phyloP scores from a whole-genome alignment of 139 green algal genomes.

The Diplosphaera chodatii region DNA sequence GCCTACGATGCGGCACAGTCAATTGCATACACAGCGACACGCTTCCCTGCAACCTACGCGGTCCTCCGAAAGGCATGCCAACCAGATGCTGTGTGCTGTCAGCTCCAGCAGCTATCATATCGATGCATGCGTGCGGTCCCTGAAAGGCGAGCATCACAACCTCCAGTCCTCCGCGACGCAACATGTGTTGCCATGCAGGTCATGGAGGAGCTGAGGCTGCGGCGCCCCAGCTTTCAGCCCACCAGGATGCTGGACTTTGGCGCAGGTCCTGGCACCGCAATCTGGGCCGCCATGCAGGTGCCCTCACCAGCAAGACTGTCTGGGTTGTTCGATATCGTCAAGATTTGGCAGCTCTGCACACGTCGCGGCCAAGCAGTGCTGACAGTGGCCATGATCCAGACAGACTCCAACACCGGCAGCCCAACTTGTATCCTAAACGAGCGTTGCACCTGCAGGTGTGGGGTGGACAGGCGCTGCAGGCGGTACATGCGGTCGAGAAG shows the following conservation, averaged over 20 bases:
- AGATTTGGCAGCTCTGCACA: too few species aligned
- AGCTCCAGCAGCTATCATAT: neutral
- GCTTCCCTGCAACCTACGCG: constrained; percentile 44
- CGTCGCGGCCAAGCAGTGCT: too few species aligned
- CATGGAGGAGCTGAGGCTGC: constrained; percentile 26
- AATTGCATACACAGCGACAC: constrained; percentile 27
- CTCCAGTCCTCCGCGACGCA: too few species aligned
- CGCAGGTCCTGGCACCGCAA: constrained; percentile 59
- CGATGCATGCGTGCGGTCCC: neutral
- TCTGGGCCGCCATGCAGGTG: constrained; percentile 58
- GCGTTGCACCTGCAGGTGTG: constrained; percentile 26
- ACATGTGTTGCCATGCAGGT: neutral
- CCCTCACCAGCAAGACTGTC: too few species aligned
- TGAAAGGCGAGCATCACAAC: neutral
- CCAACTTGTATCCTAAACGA: too few species aligned
- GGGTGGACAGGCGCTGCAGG: constrained; percentile 5
- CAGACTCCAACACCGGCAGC: too few species aligned
- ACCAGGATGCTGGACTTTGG: constrained; percentile 66
- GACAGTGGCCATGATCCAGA: too few species aligned
- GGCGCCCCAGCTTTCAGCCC: constrained; percentile 34
- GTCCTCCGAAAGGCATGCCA: constrained; percentile 11
- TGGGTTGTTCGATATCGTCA: too few species aligned
- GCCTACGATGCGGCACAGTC: constrained; percentile 13
- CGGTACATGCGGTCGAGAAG: constrained; percentile 52
- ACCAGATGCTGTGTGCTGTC: neutral